Evolutionary conservation across 2,329 filamentous ascomycete species (phyloP).

Genomic region (Ophiognomonia clavigignenti-juglandacearum): DNA sequence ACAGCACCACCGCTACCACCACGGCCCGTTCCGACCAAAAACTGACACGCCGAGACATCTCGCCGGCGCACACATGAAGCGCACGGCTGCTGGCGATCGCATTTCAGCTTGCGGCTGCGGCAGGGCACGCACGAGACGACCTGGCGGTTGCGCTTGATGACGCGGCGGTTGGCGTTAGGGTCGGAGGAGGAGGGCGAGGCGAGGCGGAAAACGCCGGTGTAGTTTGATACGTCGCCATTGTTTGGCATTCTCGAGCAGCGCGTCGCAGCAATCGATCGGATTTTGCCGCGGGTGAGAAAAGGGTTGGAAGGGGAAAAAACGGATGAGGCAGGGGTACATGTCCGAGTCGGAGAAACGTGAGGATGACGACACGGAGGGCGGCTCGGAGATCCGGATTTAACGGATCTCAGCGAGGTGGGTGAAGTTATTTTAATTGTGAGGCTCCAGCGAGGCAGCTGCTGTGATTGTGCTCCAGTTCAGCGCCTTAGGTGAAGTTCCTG

Average conservation of each 20-base stretch:
- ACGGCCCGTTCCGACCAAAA: slow-evolving; percentile 19
- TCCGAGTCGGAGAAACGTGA: background rate
- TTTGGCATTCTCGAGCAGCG: slow-evolving; percentile 5
- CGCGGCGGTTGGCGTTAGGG: slow-evolving; percentile 26
- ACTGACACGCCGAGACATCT: slow-evolving; percentile 28
- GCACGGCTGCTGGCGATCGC: slow-evolving; percentile 36
- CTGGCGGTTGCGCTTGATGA: slow-evolving; percentile 34
- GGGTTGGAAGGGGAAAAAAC: background rate
- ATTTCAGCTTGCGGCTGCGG: slow-evolving; percentile 38
- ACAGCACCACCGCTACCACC: slow-evolving; percentile 16
- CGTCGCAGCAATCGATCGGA: too few relatives aligned
- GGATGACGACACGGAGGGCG: background rate
- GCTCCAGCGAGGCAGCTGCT: too few relatives aligned
- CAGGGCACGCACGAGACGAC: slow-evolving; percentile 37
- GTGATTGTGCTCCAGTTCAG: too few relatives aligned
- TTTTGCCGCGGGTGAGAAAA: background rate
- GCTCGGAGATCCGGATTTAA: background rate
- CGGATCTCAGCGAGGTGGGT: background rate
- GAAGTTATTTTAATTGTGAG: too few relatives aligned
- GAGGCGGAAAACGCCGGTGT: slow-evolving; percentile 33
- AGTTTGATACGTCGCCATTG: slow-evolving; percentile 14
- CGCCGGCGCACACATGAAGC: slow-evolving; percentile 34
- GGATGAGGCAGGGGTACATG: background rate
- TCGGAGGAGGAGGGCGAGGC: slow-evolving; percentile 20
- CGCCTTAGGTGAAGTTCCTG: too few relatives aligned